These are phyloP conservation scores for Trichoderma sp. DNA, from an alignment of 2,329 filamentous ascomycete genomes.

Conservation along the genomic window DNA sequence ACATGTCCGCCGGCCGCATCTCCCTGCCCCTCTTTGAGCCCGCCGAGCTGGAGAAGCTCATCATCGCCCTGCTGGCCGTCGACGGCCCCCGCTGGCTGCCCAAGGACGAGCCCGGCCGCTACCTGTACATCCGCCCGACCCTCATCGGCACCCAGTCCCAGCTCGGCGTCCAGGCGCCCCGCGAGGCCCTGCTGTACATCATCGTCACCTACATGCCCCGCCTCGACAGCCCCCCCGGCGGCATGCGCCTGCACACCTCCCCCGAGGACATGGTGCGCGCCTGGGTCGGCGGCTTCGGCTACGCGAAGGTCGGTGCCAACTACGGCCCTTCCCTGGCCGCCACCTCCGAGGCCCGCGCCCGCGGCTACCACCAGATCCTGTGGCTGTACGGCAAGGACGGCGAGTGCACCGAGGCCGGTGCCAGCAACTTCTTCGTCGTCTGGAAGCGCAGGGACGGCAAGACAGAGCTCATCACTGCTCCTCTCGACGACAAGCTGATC, in stretches of 20 bases:
- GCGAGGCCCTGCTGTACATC: constrained; percentile 86
- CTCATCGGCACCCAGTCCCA: constrained; percentile 81
- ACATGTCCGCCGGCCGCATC: constrained; percentile 64
- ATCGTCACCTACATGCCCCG: constrained; percentile 66
- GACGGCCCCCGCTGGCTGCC: constrained; percentile 82
- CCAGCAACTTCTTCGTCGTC: constrained; percentile 88
- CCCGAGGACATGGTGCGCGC: constrained; percentile 82
- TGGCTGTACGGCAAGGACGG: constrained; percentile 83
- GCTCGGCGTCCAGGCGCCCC: constrained; percentile 78
- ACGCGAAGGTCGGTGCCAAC: constrained; percentile 90
- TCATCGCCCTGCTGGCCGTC: constrained; percentile 69
- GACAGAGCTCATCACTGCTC: constrained; percentile 76
- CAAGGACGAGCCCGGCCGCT: constrained; percentile 65
- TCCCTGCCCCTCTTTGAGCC: constrained; percentile 74
- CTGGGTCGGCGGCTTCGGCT: constrained; percentile 92
- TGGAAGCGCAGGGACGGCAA: constrained; percentile 61
- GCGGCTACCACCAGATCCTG: constrained; percentile 87
- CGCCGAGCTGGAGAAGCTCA: constrained; percentile 71
- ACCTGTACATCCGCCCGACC: constrained; percentile 83
- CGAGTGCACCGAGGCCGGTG: constrained; percentile 86
- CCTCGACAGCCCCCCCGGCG: constrained; percentile 55
- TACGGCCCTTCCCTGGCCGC: constrained; percentile 84
- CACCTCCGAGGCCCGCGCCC: constrained; percentile 70
- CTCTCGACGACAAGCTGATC: constrained; percentile 79
- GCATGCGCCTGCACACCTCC: constrained; percentile 76